Evolutionary conservation across 2,329 filamentous ascomycete genomes (phyloP).

Genomic region (Daldinia sp.): DNA sequence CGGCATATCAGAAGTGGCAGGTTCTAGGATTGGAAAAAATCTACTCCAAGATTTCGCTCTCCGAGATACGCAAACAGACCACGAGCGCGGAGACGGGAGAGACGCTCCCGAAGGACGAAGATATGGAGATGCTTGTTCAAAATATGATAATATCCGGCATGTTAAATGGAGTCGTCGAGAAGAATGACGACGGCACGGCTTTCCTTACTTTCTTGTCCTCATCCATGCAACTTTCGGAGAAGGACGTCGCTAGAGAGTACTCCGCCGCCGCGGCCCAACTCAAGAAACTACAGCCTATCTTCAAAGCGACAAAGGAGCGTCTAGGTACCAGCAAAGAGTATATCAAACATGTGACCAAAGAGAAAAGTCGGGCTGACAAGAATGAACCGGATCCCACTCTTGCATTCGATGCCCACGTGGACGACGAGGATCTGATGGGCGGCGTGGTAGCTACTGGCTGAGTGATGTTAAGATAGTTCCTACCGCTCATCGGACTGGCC

Average conservation of each 20-base stretch:
- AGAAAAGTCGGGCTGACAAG: conserved; percentile 55
- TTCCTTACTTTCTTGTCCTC: conserved; percentile 62
- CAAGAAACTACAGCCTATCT: conserved; percentile 55
- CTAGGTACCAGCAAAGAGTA: conserved; percentile 66
- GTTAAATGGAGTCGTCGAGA: conserved; percentile 61
- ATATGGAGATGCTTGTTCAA: conserved; percentile 57
- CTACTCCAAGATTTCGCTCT: conserved; percentile 68
- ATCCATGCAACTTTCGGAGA: conserved; percentile 57
- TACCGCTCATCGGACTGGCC: background rate
- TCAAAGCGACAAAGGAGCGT: conserved; percentile 62
- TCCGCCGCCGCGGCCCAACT: conserved; percentile 53
- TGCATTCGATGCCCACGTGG: conserved; percentile 58
- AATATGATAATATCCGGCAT: conserved; percentile 65
- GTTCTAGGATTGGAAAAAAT: conserved; percentile 76
- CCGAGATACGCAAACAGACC: conserved; percentile 60
- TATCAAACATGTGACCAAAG: conserved; percentile 56
- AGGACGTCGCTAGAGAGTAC: conserved; percentile 59
- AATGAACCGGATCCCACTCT: conserved; percentile 51
- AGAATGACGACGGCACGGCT: conserved; percentile 52
- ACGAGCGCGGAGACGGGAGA: conserved; percentile 62
- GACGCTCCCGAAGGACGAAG: conserved; percentile 52
- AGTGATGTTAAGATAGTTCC: background rate
- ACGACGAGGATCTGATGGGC: conserved; percentile 70
- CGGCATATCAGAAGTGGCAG: conserved; percentile 77
- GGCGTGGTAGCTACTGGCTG: conserved; percentile 46